phyloP scores from a whole-genome alignment of 306 rosid species.

The Myrica gale region DNA sequence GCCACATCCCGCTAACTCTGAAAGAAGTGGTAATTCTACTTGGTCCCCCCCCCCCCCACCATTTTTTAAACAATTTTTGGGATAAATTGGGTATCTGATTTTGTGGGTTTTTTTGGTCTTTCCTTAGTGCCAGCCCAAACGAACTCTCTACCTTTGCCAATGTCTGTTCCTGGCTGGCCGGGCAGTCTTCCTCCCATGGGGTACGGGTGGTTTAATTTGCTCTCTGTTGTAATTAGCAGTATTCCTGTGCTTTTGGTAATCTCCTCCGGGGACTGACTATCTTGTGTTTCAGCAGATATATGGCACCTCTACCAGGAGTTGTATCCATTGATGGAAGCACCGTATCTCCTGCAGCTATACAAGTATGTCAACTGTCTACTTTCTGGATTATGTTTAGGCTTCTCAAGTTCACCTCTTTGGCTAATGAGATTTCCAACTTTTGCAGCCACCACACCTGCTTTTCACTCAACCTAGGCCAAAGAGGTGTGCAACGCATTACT shows the following conservation, averaged over 20 bases:
- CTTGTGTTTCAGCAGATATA: slow-evolving; percentile 64
- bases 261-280: slow-evolving; percentile 35
- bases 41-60: background rate
- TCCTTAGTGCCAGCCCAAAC: slow-evolving; percentile 46
- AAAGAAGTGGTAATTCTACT: slow-evolving; percentile 58
- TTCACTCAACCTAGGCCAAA: slow-evolving; percentile 83
- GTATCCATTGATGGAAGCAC: slow-evolving; percentile 85
- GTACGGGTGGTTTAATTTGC: slow-evolving; percentile 44
- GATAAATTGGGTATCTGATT: slow-evolving; percentile 23
- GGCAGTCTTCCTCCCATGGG: slow-evolving; percentile 89
- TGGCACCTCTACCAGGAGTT: slow-evolving; percentile 90
- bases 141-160: slow-evolving; percentile 61
- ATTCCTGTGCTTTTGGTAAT: slow-evolving; percentile 6
- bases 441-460: slow-evolving; percentile 70
- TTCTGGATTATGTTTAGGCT: background rate
- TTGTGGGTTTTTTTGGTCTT: background rate
- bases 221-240: slow-evolving; percentile 9
- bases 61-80: background rate
- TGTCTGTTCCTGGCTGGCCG: slow-evolving; percentile 82
- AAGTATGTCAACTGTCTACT: slow-evolving; percentile 35
- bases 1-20: slow-evolving; percentile 33
- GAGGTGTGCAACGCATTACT: slow-evolving; percentile 89
- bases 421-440: background rate
- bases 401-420: background rate
- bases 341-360: slow-evolving; percentile 69